Base-by-base conservation (phyloP, 495 filamentous ascomycete species). In the Xylaria curta region DNA sequence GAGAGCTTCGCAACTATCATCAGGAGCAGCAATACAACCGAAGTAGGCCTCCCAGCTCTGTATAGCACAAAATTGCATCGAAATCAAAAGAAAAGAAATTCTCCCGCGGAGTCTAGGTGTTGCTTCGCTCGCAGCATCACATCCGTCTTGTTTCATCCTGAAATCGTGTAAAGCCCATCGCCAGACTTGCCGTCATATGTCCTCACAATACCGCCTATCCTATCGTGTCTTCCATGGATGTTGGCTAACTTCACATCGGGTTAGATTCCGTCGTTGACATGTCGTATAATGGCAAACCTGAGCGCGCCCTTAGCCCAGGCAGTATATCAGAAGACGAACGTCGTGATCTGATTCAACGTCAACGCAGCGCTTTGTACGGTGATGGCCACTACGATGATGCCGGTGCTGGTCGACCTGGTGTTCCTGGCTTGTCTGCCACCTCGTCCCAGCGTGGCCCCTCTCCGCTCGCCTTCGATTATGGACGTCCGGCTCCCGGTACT, bases 11-110 rank as follows among this genome's bases (percentile, higher is more conserved):
- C 83, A 99, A 99, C 84, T 98, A 98, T 86, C 96, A 99, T 84
- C 96, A 98, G 86, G 96, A 99, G 87, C 96, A 99, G 88, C 96
- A 99, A 90, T 98, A 97, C 87, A 97, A 98, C 85, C 91, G 95
- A 91, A 97, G 96, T 99, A 89, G 87, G 87, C 87, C 86, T 77
- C 85, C 86, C 85, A 88, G 86, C 86, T 81, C 86, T 87, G 84
- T 86, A 85, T 87, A 85, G 82, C 83, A 83, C 83, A 83, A 80
- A 80, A 78, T 76, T 80, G 76, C 87, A 88, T 88, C 85, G 83
- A 84, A 87, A 84, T 80, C 77, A 84, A 78, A 79, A 74, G 75
- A 76, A 75, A 80, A 78, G 76, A 80, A 78, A 77, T 79, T 80
- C 74, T 74, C 76, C 75, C 74, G 77, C 74, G 70, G 80, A 83